phyloP scores from a whole-genome alignment of 331 rosid genomes.

The Dryas integrifolia region DNA sequence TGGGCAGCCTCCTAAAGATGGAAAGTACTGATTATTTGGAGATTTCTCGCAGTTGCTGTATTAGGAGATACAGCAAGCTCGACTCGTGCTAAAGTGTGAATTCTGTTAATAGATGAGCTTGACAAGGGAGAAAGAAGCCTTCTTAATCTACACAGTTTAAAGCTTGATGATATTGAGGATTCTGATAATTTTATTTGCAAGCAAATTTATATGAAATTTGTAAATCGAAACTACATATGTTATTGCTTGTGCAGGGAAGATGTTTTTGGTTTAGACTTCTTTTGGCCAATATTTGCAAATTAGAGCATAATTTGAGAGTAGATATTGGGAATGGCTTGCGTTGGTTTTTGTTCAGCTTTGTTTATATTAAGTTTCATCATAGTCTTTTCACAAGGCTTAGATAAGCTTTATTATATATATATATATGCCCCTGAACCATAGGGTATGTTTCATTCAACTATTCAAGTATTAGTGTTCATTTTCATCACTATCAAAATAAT shows the following conservation, averaged over 20 bases:
- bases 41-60: slow-evolving; percentile 9
- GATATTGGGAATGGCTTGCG: slow-evolving; percentile 18
- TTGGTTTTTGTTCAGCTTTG: background rate
- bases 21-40: slow-evolving; percentile 40
- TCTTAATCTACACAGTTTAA: background rate
- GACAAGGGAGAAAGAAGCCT: slow-evolving; percentile 35
- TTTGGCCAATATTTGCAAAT: slow-evolving; percentile 34
- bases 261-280: slow-evolving; percentile 36
- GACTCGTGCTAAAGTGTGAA: slow-evolving; percentile 25
- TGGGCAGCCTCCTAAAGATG: slow-evolving; percentile 56
- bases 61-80: background rate
- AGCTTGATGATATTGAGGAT: slow-evolving; percentile 29
- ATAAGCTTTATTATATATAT: too few relatives aligned
- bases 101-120: slow-evolving; percentile 34
- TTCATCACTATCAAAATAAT: too few relatives aligned
- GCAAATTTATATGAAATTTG: slow-evolving; percentile 28
- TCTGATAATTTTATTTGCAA: slow-evolving; percentile 26
- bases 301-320: slow-evolving; percentile 36
- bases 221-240: slow-evolving; percentile 39
- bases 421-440: too few relatives aligned
- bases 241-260: slow-evolving; percentile 44
- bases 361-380: background rate
- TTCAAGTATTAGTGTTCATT: too few relatives aligned
- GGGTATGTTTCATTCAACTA: too few relatives aligned
- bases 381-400: background rate